Base-by-base conservation (phyloP, 495 filamentous ascomycete species). In the Parathielavia hyrcaniae region DNA sequence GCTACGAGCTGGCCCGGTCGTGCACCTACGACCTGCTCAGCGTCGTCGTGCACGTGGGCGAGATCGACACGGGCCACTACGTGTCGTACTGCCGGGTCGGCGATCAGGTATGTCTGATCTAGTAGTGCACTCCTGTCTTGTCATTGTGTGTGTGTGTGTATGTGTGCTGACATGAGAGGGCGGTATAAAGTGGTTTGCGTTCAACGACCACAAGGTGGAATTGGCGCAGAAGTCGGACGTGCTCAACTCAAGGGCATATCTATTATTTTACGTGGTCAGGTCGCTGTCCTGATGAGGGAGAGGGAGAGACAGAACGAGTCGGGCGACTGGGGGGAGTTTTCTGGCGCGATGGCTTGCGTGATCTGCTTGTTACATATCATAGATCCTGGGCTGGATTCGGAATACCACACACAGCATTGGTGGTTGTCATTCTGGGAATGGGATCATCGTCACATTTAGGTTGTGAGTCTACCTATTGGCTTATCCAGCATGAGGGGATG, bases 171-270 rank as follows among this genome's bases (percentile, higher is more conserved):
- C 40, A 4, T 2, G 48, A 60, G 46, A 22, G 6, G 57, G 9
- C 17, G 48, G 0, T n/a, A n/a, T n/a, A 19, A 56, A 92, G 82
- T 97, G 91, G 91, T 90, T 91, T 67, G 78, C 83, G 32, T 95
- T 96, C 75, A 90, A 97, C 62, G 91, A 97, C 69, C 89, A 89
- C 67, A 87, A 87, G 67, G 91, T 97, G 45, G 89, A 89, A 48
- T 62, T 88, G 50, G 90, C 87, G 20, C 78, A 77, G 17, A 88
- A 90, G 63, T 81, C 83, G 8, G 86, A 96, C 52, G 91, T 96
- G 9, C 78, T 97, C 23, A 80, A 77, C 26, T 87, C 86, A 41
- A 79, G 91, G 64, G 90, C 91, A 12, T 97, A 95, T 69, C 73
- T 97, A 41, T 72, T 97, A 40, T 92, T 96, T 69, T 97, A 97